Conservation (phyloP, 164 flowering plant species). For the Liquidambar formosana region DNA sequence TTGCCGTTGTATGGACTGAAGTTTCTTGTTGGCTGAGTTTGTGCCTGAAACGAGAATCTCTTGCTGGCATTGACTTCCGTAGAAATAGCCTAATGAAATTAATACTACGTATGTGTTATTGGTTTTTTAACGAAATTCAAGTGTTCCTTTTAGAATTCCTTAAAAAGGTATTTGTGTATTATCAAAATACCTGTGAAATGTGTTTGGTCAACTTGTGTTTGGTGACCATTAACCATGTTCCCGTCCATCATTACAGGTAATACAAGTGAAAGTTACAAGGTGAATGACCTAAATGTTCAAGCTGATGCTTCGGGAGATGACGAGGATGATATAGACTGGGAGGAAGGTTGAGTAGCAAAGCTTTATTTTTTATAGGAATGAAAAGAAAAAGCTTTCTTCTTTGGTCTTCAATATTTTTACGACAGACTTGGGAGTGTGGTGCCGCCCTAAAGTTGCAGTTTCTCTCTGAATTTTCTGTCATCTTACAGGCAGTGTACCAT, state of each 20-base stretch:
- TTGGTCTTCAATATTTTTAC: background rate
- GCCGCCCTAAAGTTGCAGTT: background rate
- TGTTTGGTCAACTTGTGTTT: too few relatives aligned
- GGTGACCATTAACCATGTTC: background rate
- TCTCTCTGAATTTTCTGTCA: background rate
- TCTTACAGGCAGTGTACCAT: background rate
- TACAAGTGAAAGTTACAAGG: slow-evolving; percentile 36
- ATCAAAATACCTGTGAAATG: background rate
- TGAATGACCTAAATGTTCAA: slow-evolving; percentile 53
- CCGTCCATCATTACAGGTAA: slow-evolving; percentile 28
- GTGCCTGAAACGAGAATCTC: too few relatives aligned
- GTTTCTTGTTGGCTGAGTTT: too few relatives aligned
- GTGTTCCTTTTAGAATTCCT: too few relatives aligned
- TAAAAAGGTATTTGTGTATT: background rate
- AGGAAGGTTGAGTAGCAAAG: slow-evolving; percentile 46
- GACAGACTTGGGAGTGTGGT: background rate
- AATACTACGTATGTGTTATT: too few relatives aligned
- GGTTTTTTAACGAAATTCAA: too few relatives aligned
- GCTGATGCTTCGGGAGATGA: slow-evolving; percentile 50
- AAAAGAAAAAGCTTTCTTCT: background rate
- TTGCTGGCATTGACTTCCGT: too few relatives aligned
- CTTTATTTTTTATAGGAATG: background rate
- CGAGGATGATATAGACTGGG: slow-evolving; percentile 64
- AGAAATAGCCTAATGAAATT: too few relatives aligned
- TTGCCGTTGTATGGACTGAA: too few relatives aligned